These are phyloP conservation scores for Salmacisia buchloeana DNA, from an alignment of 1,284 basidiomycete genomes.

Conservation along the genomic window DNA sequence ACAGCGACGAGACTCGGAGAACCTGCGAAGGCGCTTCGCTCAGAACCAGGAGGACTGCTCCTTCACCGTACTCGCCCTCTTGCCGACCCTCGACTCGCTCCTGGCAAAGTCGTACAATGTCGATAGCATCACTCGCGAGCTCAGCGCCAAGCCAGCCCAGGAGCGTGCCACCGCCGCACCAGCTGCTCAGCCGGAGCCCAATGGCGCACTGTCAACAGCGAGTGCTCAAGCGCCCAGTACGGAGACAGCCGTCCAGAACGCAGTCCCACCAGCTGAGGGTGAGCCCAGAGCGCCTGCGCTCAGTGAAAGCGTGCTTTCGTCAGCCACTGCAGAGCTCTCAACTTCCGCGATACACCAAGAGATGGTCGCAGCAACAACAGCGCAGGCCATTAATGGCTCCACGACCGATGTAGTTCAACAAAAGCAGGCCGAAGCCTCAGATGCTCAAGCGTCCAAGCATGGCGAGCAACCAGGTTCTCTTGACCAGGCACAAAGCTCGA, in stretches of 20 bases:
- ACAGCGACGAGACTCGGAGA: constrained; percentile 44
- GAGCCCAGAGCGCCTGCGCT: no score
- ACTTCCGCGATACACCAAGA: no score
- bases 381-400: constrained; percentile 8
- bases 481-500: no score
- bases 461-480: no score
- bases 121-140: constrained; percentile 67
- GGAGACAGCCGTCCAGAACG: no score
- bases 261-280: no score
- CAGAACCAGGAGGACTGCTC: constrained; percentile 76
- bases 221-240: no score
- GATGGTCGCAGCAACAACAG: no score
- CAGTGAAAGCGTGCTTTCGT: no score
- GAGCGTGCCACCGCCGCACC: constrained; percentile 10
- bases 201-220: neutral
- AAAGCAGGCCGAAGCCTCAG: neutral
- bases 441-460: neutral
- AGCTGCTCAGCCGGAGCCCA: neutral
- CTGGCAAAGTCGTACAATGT: constrained; percentile 74
- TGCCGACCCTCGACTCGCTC: constrained; percentile 69
- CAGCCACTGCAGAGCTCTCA: no score
- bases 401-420: neutral
- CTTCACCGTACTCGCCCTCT: constrained; percentile 72
- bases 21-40: constrained; percentile 69
- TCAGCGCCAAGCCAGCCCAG: constrained; percentile 54